Evolutionary conservation across 108 stramenopile species (phyloP), one percentile per base, ranked within the genome.

Genomic region (Mediolabrus comicus): DNA sequence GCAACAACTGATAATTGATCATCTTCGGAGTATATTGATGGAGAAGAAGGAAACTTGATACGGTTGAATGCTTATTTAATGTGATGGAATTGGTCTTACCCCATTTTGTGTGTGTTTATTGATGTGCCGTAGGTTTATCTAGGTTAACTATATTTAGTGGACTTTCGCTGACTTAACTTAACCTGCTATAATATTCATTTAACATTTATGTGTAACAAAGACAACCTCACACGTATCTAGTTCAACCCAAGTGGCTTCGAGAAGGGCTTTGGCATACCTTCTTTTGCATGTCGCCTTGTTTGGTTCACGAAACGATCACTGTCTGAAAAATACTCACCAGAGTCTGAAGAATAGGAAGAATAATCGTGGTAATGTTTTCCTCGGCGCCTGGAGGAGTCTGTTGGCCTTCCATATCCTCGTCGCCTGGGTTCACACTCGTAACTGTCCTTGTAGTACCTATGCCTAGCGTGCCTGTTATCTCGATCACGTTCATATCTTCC

Each of bases 1-100:
- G 78, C 65, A 49, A 22, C 7, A 24, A 49, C 3, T 24, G 41
- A 43, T 43, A 43, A n/a, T n/a, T n/a, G n/a, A n/a, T n/a, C n/a
- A n/a, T n/a, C n/a, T n/a, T n/a, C n/a, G n/a, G n/a, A n/a, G n/a
- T n/a, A n/a, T n/a, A n/a, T n/a, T n/a, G n/a, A n/a, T n/a, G n/a
- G n/a, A n/a, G n/a, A n/a, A n/a, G n/a, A n/a, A n/a, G n/a, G n/a
- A n/a, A n/a, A n/a, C n/a, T n/a, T n/a, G n/a, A n/a, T n/a, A n/a
- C n/a, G n/a, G n/a, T n/a, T n/a, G n/a, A n/a, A n/a, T n/a, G n/a
- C n/a, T n/a, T n/a, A n/a, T n/a, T n/a, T n/a, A n/a, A n/a, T n/a
- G n/a, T n/a, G n/a, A n/a, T n/a, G n/a, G n/a, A n/a, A n/a, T n/a
- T n/a, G n/a, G n/a, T n/a, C n/a, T n/a, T n/a, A n/a, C n/a, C n/a